These are phyloP conservation scores for Alternaria consortialis DNA, from an alignment of 2,329 filamentous ascomycete species.

Conservation along the genomic window DNA sequence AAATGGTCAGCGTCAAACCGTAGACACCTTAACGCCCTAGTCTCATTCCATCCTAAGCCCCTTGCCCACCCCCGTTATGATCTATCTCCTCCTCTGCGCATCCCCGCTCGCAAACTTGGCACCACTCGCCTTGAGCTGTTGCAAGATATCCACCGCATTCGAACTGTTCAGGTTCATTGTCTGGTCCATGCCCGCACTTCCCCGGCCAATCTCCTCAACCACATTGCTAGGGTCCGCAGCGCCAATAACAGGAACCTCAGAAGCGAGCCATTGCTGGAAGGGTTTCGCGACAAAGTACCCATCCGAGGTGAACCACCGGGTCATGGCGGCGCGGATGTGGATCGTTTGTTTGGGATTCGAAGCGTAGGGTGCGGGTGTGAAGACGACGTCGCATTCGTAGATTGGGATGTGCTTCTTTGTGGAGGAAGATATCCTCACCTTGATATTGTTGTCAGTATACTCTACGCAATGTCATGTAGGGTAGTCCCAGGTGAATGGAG, in stretches of 20 bases:
- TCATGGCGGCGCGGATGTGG: slow-evolving; percentile 71
- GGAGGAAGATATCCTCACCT: slow-evolving; percentile 78
- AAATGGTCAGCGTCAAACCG: neutral
- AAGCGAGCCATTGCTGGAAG: slow-evolving; percentile 80
- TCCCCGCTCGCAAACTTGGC: slow-evolving; percentile 38
- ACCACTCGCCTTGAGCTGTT: slow-evolving; percentile 48
- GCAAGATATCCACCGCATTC: slow-evolving; percentile 47
- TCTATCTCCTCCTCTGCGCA: slow-evolving; percentile 48
- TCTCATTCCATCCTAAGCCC: neutral
- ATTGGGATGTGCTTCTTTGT: slow-evolving; percentile 81
- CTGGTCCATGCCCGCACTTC: slow-evolving; percentile 35
- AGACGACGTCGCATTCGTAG: slow-evolving; percentile 77
- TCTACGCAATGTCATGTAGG: neutral
- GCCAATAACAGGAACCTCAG: slow-evolving; percentile 71
- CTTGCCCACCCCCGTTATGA: neutral
- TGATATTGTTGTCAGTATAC: neutral
- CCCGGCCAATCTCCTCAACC: slow-evolving; percentile 54
- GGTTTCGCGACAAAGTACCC: slow-evolving; percentile 78
- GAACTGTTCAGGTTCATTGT: slow-evolving; percentile 41
- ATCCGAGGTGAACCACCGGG: slow-evolving; percentile 76
- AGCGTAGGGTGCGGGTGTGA: slow-evolving; percentile 51
- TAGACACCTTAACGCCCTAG: neutral
- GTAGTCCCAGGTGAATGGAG: too few species aligned
- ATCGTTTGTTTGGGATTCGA: slow-evolving; percentile 53
- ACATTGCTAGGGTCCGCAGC: slow-evolving; percentile 68